Evolutionary conservation across 306 rosid genomes (phyloP), one percentile per base, ranked within the genome.

Genomic region (Vigna trinervia): DNA sequence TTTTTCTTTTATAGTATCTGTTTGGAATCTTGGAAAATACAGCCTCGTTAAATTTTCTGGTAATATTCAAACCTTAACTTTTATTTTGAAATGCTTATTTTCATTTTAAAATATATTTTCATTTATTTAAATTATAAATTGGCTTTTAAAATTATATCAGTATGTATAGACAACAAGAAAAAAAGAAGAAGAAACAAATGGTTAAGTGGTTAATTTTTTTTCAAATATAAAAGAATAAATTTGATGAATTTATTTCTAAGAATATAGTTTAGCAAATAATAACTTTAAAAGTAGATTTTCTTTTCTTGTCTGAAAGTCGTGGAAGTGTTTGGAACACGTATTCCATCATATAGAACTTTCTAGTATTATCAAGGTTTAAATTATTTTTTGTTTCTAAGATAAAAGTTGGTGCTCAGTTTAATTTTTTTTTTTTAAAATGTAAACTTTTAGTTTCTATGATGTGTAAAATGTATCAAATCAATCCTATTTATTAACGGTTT

Each of bases 271-370:
- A 26, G 28, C 28, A 26, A 26, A 26, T 26, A 26, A 26, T 26
- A 2, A 26, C 28, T 2, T 2, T 2, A 26, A 26, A 26, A 26
- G 28, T 26, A 39, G 45, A 39, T 9, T 22, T 22, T 17, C 5
- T 41, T 41, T 41, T 41, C 15, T 60, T 62, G 23, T 2, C n/a
- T 13, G 22, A 62, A 62, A 36, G 17, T n/a, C 41, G 71, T 65
- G 71, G 71, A n/a, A n/a, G 71, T 39, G 71, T 11, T 65, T 65
- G 52, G 17, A 11, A 19, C 71, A 65, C 71, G 71, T 65, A 65
- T 30, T 11, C 51, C 17, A 30, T 2, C 30, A 7, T 1, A 15
- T 63, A 23, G 69, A 0, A 63, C 26, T 38, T 38, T 64, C 50
- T 64, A 36, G 50, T 3, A 65, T 64, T 4, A 15, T 63, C 8